Evolutionary conservation across 352 stramenopile genomes (phyloP).

Genomic region (Phytopythium ostracodes): DNA sequence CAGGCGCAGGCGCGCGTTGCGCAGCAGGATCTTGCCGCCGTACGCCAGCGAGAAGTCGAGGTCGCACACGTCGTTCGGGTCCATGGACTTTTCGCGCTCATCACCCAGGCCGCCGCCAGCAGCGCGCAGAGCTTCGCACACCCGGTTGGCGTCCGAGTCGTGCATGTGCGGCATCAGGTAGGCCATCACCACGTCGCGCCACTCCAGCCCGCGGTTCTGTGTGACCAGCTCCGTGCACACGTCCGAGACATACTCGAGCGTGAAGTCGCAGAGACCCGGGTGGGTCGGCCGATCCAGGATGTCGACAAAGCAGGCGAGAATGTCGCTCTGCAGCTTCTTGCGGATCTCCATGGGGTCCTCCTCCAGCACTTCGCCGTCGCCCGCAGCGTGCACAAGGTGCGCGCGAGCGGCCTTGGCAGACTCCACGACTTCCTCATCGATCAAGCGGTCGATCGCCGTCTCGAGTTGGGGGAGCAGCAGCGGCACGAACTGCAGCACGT

Average conservation of each 20-base stretch:
- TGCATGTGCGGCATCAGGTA: slow-evolving; percentile 61
- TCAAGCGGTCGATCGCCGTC: slow-evolving; percentile 88
- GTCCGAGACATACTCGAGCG: slow-evolving; percentile 55
- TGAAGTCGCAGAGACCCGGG: slow-evolving; percentile 44
- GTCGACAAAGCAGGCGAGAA: slow-evolving; percentile 40
- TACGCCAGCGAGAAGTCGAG: slow-evolving; percentile 73
- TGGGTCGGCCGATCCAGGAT: slow-evolving; percentile 44
- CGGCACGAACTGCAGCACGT: slow-evolving; percentile 91
- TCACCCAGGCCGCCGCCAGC: slow-evolving; percentile 48
- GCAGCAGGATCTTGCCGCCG: slow-evolving; percentile 93
- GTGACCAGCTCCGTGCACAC: slow-evolving; percentile 58
- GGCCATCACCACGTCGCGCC: slow-evolving; percentile 39
- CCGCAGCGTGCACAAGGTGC: slow-evolving; percentile 53
- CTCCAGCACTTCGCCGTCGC: slow-evolving; percentile 42
- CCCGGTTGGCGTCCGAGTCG: slow-evolving; percentile 36
- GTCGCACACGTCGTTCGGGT: slow-evolving; percentile 70
- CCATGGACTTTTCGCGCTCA: slow-evolving; percentile 47
- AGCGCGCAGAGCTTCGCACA: slow-evolving; percentile 47
- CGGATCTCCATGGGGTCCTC: slow-evolving; percentile 57
- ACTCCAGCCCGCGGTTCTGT: slow-evolving; percentile 54
- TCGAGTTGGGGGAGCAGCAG: slow-evolving; percentile 91
- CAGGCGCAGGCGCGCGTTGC: slow-evolving; percentile 94
- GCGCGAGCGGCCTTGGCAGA: slow-evolving; percentile 50
- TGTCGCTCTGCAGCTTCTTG: slow-evolving; percentile 39
- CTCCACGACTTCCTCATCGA: slow-evolving; percentile 90